Evolutionary conservation across 768 basidiomycete species (phyloP), one percentile per base, ranked within the genome.

Genomic region (Mycena chlorophos): DNA sequence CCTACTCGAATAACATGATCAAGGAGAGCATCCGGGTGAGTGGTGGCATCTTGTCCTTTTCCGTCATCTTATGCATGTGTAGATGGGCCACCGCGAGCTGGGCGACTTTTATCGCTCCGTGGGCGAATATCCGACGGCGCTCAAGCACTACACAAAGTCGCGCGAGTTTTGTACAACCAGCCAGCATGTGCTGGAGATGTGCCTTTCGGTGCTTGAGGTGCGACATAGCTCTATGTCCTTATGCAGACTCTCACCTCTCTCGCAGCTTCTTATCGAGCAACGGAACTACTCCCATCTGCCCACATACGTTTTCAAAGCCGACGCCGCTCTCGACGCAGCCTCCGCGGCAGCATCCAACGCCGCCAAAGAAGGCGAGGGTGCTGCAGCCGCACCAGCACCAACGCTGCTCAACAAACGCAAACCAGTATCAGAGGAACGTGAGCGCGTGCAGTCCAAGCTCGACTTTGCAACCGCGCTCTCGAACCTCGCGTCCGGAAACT

Each of bases 251-350:
- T 17, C 37, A 43, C 48, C 14, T 26, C 20, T 37, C 6, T 31
- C 20, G 22, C 65, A 93, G 91, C 81, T 94, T 31, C 81, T 94
- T 37, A 80, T 95, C 57, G 91, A 94, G 72, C 89, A 92, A 70
- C 78, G 83, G 56, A 92, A 91, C 69, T 94, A 94, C 69, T 75
- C 88, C 2, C 91, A 94, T 65, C 81, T 97, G 30, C 80, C 88
- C 6, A 94, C 90, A n/a, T 95, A 97, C 67, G 85, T 97, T 26
- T 92, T 88, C 82, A 97, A 97, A 71, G 93, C 94, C n/a, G 94
- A 97, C 57, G 87, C 91, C 0, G 89, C 92, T 0, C 77, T 97
- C 23, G 94, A 96, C 37, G 83, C 84, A 2, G 71, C 81, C 1
- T 61, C 73, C 5, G 61, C 69, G 1, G 71, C 73, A 2, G 67